Conservation (phyloP, 2,329 filamentous ascomycete species). For the Monosporascus sp. region DNA sequence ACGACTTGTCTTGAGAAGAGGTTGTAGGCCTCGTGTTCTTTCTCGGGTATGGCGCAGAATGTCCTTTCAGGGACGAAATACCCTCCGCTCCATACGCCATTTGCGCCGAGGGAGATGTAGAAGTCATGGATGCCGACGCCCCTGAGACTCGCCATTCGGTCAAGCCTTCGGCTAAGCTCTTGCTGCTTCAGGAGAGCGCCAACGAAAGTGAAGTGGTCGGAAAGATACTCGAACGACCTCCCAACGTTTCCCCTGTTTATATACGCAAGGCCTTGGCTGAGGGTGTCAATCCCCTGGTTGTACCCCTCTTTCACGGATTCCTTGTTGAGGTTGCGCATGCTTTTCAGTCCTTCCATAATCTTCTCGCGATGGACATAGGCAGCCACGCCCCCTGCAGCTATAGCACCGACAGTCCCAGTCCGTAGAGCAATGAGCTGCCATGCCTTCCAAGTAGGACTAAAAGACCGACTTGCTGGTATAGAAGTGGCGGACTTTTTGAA, state of each 20-base stretch:
- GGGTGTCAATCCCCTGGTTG: slow-evolving; percentile 42
- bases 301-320: slow-evolving; percentile 45
- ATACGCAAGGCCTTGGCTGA: slow-evolving; percentile 51
- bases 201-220: slow-evolving; percentile 81
- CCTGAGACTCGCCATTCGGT: slow-evolving; percentile 54
- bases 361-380: slow-evolving; percentile 74
- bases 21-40: slow-evolving; percentile 35
- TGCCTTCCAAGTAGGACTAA: slow-evolving; percentile 42
- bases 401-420: slow-evolving; percentile 76
- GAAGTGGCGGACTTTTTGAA: slow-evolving; percentile 14
- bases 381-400: slow-evolving; percentile 74
- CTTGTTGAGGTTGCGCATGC: slow-evolving; percentile 42
- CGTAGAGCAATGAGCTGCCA: slow-evolving; percentile 68
- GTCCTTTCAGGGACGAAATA: slow-evolving; percentile 65
- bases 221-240: slow-evolving; percentile 71
- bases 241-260: slow-evolving; percentile 56
- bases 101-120: slow-evolving; percentile 71
- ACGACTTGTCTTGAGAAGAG: slow-evolving; percentile 56
- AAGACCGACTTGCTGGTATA: slow-evolving; percentile 16
- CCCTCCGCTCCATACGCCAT: slow-evolving; percentile 57
- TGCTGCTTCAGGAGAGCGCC: slow-evolving; percentile 70
- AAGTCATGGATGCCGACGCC: slow-evolving; percentile 69
- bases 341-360: slow-evolving; percentile 48
- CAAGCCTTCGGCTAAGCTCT: slow-evolving; percentile 65
- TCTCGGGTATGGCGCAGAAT: slow-evolving; percentile 67